A percentile compares a stretch with the other conserved stretches of the same genome.
These are phyloP conservation scores for Quercus dentata DNA, from an alignment of 306 rosid genomes.

Conservation along the genomic window DNA sequence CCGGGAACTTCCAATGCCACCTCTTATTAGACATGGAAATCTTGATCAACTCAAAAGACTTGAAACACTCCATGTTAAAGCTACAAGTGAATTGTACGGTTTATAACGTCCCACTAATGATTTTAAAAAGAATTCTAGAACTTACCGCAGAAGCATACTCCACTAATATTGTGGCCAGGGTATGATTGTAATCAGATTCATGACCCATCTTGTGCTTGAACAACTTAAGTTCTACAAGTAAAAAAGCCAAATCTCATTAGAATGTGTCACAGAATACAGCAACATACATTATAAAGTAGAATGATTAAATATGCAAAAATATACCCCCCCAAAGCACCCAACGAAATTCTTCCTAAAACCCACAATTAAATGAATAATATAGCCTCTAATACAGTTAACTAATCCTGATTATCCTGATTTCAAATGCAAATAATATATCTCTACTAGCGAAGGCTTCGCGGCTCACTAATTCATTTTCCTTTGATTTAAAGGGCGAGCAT, in stretches of 20 bases:
- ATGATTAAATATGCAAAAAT: neutral
- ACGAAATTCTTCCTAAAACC: too few species aligned
- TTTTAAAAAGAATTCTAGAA: neutral
- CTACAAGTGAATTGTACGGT: neutral
- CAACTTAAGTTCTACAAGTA: conserved; percentile 47
- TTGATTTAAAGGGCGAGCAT: too few species aligned
- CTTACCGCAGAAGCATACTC: conserved; percentile 89
- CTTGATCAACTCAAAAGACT: neutral
- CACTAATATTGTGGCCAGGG: conserved; percentile 70
- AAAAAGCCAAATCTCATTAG: neutral
- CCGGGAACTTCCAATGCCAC: neutral
- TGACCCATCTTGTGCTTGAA: conserved; percentile 13
- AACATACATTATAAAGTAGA: neutral
- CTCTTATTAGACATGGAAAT: neutral
- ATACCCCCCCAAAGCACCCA: neutral
- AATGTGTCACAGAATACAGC: neutral
- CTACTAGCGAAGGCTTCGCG: too few species aligned
- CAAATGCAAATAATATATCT: neutral
- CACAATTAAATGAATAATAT: neutral
- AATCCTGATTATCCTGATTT: neutral
- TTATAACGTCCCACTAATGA: neutral
- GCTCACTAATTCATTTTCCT: too few species aligned
- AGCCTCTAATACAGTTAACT: neutral
- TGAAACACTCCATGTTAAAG: conserved; percentile 6
- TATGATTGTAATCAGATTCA: conserved; percentile 51